A percentile compares a stretch with the other conserved stretches of the same genome.
phyloP scores from a whole-genome alignment of 768 basidiomycete genomes.

The Royoungia palumana region DNA sequence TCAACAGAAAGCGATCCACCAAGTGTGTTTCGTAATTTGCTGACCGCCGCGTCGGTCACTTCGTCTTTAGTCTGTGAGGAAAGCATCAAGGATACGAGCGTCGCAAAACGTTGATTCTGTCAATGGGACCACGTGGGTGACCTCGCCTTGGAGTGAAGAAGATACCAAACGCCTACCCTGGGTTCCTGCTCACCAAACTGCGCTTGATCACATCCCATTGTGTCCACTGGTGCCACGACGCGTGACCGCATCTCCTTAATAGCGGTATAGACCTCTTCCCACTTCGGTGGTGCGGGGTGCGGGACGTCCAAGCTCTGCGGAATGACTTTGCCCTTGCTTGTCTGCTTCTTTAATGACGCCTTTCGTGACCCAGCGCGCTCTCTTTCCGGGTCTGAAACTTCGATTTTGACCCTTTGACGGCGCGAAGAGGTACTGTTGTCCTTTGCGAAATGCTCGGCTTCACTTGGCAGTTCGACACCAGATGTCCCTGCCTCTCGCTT shows the following conservation, averaged over 20 bases:
- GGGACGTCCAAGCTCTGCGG: constrained; percentile 52
- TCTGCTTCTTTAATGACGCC: constrained; percentile 27
- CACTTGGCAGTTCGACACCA: not conserved
- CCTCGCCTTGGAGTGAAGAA: too few relatives aligned
- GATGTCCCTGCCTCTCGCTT: constrained; percentile 22
- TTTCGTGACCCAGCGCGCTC: not conserved
- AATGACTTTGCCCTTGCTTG: constrained; percentile 56
- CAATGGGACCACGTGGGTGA: not conserved
- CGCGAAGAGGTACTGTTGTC: not conserved
- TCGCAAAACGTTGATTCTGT: constrained; percentile 78
- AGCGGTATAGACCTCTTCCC: constrained; percentile 66
- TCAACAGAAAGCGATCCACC: constrained; percentile 79
- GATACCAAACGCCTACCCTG: constrained; percentile 41
- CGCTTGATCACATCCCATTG: constrained; percentile 82
- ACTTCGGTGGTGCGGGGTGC: constrained; percentile 63
- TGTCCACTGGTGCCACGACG: constrained; percentile 84
- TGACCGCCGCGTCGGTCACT: constrained; percentile 76
- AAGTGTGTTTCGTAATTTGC: constrained; percentile 65
- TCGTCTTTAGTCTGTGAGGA: constrained; percentile 95
- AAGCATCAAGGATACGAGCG: constrained; percentile 90
- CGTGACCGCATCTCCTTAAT: constrained; percentile 75
- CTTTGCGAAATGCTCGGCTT: not conserved
- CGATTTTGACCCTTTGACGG: not conserved
- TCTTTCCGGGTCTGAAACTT: not conserved
- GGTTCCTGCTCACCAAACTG: constrained; percentile 62